A percentile compares a stretch with the other conserved stretches of the same genome.
phyloP scores from a whole-genome alignment of 495 filamentous ascomycete species.

The Xylaria telfairii region DNA sequence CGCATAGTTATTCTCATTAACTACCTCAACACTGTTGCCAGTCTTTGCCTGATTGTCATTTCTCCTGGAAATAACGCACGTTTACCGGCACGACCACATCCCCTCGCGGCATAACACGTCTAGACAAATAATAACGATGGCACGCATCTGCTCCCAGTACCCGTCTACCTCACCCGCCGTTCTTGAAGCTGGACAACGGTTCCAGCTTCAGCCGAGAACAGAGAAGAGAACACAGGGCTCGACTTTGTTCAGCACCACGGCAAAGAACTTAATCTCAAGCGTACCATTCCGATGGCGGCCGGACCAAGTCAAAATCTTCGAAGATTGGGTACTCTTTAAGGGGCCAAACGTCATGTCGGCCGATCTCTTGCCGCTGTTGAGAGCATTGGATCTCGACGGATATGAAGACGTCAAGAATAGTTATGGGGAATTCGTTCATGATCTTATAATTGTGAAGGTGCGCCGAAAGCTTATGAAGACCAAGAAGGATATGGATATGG shows the following conservation, averaged over 20 bases:
- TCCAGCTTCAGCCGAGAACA: conserved; percentile 1
- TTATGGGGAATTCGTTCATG: neutral
- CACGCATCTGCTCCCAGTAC: neutral
- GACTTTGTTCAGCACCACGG: conserved; percentile 8
- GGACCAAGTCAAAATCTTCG: conserved; percentile 2
- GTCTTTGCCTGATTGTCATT: neutral
- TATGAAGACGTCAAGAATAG: conserved; percentile 8
- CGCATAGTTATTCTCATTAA: neutral
- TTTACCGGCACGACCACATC: neutral
- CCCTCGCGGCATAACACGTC: neutral
- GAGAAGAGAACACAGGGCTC: conserved; percentile 6
- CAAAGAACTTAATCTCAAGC: neutral
- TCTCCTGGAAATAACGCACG: neutral
- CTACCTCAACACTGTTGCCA: neutral
- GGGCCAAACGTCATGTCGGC: neutral
- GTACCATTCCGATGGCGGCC: conserved; percentile 7
- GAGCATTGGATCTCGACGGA: conserved; percentile 12
- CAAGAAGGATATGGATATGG: neutral
- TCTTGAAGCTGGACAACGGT: neutral
- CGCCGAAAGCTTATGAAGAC: conserved; percentile 5
- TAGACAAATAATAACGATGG: neutral
- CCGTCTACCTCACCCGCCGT: neutral
- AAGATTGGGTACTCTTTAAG: neutral
- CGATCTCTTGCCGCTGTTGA: conserved; percentile 6
- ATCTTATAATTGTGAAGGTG: conserved; percentile 11